Percentiles rank a stretch among this genome's conserved stretches.
Conservation (phyloP, 257 asterid species). For the Primulina huaijiensis region DNA sequence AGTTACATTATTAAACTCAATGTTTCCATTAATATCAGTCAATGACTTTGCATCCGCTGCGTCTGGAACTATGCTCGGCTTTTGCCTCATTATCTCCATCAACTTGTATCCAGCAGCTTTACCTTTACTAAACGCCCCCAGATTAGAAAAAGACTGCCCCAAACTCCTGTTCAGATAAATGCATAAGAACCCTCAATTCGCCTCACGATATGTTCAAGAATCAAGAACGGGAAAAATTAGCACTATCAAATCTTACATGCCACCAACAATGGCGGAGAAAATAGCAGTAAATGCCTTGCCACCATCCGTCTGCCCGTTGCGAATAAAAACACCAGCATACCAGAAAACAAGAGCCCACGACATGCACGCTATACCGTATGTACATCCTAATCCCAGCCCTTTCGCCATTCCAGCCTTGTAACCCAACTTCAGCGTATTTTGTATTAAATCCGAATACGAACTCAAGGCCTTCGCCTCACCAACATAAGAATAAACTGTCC, state of each 20-base stretch:
- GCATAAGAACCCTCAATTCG: constrained; percentile 16
- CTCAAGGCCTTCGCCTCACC: constrained; percentile 78
- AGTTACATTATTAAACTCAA: constrained; percentile 81
- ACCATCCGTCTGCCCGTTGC: constrained; percentile 87
- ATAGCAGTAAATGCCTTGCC: constrained; percentile 97
- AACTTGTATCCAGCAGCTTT: constrained; percentile 91
- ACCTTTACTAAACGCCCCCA: constrained; percentile 96
- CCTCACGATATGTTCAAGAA: neutral
- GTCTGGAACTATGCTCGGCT: constrained; percentile 74
- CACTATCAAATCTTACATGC: constrained; percentile 66
- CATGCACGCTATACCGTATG: constrained; percentile 97
- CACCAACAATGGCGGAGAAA: constrained; percentile 94
- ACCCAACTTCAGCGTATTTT: constrained; percentile 83
- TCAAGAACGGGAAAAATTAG: neutral
- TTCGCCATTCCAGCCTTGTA: constrained; percentile 99
- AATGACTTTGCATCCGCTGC: constrained; percentile 46
- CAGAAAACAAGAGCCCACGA: constrained; percentile 98
- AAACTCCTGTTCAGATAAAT: constrained; percentile 68
- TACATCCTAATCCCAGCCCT: constrained; percentile 95
- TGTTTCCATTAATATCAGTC: constrained; percentile 71
- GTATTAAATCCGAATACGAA: constrained; percentile 85
- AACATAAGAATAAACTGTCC: constrained; percentile 91
- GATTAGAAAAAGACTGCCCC: constrained; percentile 96
- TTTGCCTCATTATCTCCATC: constrained; percentile 85
- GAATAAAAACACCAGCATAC: constrained; percentile 96